Base-by-base conservation (phyloP, 2,329 filamentous ascomycete genomes). In the Leptosphaerulina australis region DNA sequence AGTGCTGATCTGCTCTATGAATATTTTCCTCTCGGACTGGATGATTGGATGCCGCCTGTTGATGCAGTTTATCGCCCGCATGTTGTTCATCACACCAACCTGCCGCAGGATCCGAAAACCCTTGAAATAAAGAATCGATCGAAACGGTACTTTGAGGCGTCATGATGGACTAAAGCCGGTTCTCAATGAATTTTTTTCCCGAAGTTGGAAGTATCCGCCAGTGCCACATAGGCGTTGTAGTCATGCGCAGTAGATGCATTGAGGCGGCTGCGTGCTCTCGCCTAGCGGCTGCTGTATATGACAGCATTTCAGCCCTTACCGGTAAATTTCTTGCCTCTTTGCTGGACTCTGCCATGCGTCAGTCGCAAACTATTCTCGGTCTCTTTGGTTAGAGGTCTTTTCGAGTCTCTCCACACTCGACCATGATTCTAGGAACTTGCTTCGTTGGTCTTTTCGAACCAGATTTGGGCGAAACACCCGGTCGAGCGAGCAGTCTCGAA, bases 11-110 rank as follows among this genome's bases (percentile, higher is more conserved):
- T 92, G 58, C 77, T 97, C 14, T 97, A 97, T 69, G 92, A 97
- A 74, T 97, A 97, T 69, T 97, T 97, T 58, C 92, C 92, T 0
- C 79, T 97, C 12, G 91, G 88, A 38, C 76, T 96, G 50, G 91
- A 97, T 70, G 92, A 97, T 67, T 97, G 88, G 88, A 91, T 92
- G 83, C 88, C 88, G 2, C 91, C 90, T 1, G 90, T 95, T 3
- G 91, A 96, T 72, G 91, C 91, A 4, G 87, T 96, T 12, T 96
- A 96, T 70, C 81, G 91, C 38, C 93, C 92, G 5, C 92, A 97
- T 70, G 90, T 96, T 12, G 92, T 97, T 3, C 93, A 97, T 73
- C 92, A 97, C 69, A 93, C 89, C 15, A 79, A 77, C 49, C 57
- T 80, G 25, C 76, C 76, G 1, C 68, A 73, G 26, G 78, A 80